A percentile compares a stretch with the other conserved stretches of the same genome.
phyloP scores from a whole-genome alignment of 1,139 yeast genomes.

The Diutina mesorugosa region DNA sequence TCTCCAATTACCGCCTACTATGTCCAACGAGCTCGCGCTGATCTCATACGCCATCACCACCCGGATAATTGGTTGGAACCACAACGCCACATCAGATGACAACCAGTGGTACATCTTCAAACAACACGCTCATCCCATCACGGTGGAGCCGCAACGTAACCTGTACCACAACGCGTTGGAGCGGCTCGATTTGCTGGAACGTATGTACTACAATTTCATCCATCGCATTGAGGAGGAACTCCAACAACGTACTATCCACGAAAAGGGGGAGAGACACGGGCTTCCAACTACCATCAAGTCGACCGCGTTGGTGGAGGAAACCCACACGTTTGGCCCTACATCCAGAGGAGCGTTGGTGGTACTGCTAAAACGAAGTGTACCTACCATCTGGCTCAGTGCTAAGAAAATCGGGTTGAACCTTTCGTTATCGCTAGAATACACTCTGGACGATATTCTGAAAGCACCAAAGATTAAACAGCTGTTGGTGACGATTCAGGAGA shows the following conservation, averaged over 20 bases:
- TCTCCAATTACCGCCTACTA: not conserved
- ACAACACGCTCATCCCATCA: not conserved
- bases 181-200: not conserved
- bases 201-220: not conserved
- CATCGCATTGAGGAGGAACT: not conserved
- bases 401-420: not conserved
- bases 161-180: not conserved
- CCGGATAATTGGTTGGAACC: not conserved
- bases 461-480: not conserved
- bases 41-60: not conserved
- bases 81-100: not conserved
- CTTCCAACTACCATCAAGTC: not conserved
- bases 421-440: not conserved
- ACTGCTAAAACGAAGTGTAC: not conserved
- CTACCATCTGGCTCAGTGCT: not conserved
- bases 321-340: not conserved
- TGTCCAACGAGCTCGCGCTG: not conserved
- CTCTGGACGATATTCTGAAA: not conserved
- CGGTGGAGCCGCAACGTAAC: not conserved
- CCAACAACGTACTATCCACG: not conserved
- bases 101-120: not conserved
- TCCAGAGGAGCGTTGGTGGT: not conserved
- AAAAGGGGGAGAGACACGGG: not conserved
- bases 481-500: constrained; percentile 1
- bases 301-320: not conserved